Evolutionary conservation across 2,329 filamentous ascomycete species (phyloP), one percentile per base, ranked within the genome.

Genomic region (Microsporum ferrugineum): DNA sequence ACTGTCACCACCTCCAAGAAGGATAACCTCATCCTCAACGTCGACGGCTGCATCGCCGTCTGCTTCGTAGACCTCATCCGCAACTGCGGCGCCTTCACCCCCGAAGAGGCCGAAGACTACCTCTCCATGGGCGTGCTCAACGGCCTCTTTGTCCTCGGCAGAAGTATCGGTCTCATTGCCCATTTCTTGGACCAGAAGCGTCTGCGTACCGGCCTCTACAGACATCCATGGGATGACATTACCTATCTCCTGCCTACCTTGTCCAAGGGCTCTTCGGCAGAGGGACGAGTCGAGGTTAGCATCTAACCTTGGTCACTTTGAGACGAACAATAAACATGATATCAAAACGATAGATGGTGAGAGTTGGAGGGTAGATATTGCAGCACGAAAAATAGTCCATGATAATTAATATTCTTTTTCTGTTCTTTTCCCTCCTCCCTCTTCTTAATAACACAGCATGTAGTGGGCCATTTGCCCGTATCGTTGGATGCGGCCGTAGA

Each of bases 181-280:
- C 94, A 99, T 80, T 97, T 92, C 84, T 87, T 99, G 71, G 94
- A 99, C 81, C 94, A 99, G 85, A 99, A 99, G 91, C 87, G 94
- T 79, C 84, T 99, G 78, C 88, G 92, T 72, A 99, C 94, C 72
- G 94, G 94, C 76, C 86, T 99, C 67, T 99, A 99, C 88, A 88
- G 94, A 76, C 91, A 96, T 85, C 94, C 94, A 74, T 97, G 94
- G 94, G 94, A 96, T 76, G 91, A 96, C 77, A 96, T 96, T 75
- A 96, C 91, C 68, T 95, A 96, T 80, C 84, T 96, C 69, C 86
- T 96, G 69, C 91, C 91, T 72, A 88, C 83, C 77, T 80, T 95
- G 65, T 80, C 82, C 70, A 82, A 87, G 74, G 63, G 85, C 85
- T 65, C 17, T 27, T 82, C 85, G 63, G 89, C 82, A 65, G 89